phyloP scores from a whole-genome alignment of 2,329 filamentous ascomycete genomes.

The Ophioceras dolichostomum region DNA sequence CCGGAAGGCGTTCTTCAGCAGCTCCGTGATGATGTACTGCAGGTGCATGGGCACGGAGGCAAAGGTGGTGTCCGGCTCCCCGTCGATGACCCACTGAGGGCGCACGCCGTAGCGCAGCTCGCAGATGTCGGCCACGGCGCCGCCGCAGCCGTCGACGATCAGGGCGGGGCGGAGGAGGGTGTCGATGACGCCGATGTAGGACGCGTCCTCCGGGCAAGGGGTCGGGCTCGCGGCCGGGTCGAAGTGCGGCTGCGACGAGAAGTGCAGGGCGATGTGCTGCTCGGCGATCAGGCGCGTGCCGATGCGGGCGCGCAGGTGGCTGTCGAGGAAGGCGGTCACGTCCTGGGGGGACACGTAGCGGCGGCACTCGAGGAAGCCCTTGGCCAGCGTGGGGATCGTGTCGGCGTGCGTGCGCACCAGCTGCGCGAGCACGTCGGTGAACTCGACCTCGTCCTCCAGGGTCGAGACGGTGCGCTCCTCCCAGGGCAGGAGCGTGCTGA shows the following conservation, averaged over 20 bases:
- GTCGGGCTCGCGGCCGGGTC: conserved; percentile 39
- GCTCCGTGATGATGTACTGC: conserved; percentile 93
- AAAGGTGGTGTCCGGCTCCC: conserved; percentile 77
- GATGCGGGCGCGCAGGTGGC: conserved; percentile 86
- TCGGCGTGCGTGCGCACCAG: conserved; percentile 92
- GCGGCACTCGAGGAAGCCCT: conserved; percentile 85
- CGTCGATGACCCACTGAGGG: conserved; percentile 68
- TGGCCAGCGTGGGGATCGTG: conserved; percentile 84
- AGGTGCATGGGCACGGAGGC: conserved; percentile 92
- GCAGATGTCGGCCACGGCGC: conserved; percentile 90
- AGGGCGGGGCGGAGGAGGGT: conserved; percentile 72
- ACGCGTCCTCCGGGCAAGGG: conserved; percentile 38
- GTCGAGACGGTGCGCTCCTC: conserved; percentile 53
- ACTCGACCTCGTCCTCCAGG: conserved; percentile 77
- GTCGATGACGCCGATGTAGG: conserved; percentile 88
- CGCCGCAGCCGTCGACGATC: conserved; percentile 73
- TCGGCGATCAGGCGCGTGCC: conserved; percentile 90
- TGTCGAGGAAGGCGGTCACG: conserved; percentile 86
- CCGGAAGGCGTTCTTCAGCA: conserved; percentile 93
- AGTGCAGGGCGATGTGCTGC: conserved; percentile 88
- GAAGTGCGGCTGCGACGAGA: conserved; percentile 56
- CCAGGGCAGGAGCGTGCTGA: conserved; percentile 84
- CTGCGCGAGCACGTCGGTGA: conserved; percentile 86
- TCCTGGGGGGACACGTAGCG: conserved; percentile 75
- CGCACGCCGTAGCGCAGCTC: conserved; percentile 90